These are phyloP conservation scores for Mycosphaerella sp. DNA, from an alignment of 2,329 filamentous ascomycete species.

Conservation along the genomic window DNA sequence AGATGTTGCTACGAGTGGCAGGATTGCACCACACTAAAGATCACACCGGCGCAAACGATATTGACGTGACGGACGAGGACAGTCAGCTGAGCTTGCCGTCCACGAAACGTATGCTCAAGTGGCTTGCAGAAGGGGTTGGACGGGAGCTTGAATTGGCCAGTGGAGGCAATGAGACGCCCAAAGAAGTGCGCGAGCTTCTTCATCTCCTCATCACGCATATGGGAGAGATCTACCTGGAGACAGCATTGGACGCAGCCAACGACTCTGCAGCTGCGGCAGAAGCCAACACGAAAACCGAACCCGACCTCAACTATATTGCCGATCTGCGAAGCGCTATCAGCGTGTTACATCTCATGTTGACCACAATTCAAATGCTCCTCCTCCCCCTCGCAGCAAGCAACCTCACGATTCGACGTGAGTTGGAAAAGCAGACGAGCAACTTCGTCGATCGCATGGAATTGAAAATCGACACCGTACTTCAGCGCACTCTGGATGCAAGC, in stretches of 20 bases:
- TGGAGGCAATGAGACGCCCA: slow-evolving; percentile 73
- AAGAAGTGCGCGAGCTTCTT: slow-evolving; percentile 81
- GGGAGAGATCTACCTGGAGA: slow-evolving; percentile 72
- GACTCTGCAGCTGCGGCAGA: slow-evolving; percentile 74
- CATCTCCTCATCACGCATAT: slow-evolving; percentile 78
- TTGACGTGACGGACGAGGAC: slow-evolving; percentile 84
- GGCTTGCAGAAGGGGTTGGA: slow-evolving; percentile 91
- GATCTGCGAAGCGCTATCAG: slow-evolving; percentile 74
- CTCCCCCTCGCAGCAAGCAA: slow-evolving; percentile 84
- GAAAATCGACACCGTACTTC: slow-evolving; percentile 67
- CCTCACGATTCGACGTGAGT: slow-evolving; percentile 80
- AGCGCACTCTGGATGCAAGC: slow-evolving; percentile 64
- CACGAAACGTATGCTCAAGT: slow-evolving; percentile 96
- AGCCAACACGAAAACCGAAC: slow-evolving; percentile 65
- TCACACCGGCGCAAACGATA: slow-evolving; percentile 40
- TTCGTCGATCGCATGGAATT: slow-evolving; percentile 74
- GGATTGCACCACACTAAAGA: slow-evolving; percentile 68
- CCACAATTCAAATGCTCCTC: slow-evolving; percentile 83
- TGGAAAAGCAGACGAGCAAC: slow-evolving; percentile 72
- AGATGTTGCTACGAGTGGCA: slow-evolving; percentile 82
- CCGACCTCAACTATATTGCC: slow-evolving; percentile 77
- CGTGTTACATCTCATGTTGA: slow-evolving; percentile 87
- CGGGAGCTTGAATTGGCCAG: slow-evolving; percentile 85
- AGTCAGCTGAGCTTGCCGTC: slow-evolving; percentile 74
- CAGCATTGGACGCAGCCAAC: slow-evolving; percentile 60